Evolutionary conservation across 768 basidiomycete genomes (phyloP), one percentile per base, ranked within the genome.

Genomic region (Grammothele lineata): DNA sequence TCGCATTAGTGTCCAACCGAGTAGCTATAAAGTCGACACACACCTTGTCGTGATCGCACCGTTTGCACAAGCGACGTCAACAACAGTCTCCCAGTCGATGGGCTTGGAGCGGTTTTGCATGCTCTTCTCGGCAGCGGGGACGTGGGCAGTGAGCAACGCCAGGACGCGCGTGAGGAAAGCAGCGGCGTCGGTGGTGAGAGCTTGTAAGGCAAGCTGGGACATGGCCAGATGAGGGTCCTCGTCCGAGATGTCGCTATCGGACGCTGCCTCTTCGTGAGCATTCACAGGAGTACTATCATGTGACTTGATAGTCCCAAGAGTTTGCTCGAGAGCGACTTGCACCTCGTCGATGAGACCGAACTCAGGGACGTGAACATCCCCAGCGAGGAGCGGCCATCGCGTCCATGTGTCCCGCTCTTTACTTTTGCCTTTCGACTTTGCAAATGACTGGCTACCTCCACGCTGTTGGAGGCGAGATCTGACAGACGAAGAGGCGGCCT

Each of bases 341-440:
- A 90, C 71, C 63, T 90, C 88, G 53, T 90, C 87, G 38, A 80
- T 73, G 18, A 91, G 65, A 8, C 66, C 65, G 82, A 83, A 90
- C 64, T 87, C 81, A 1, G 88, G 86, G 8, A 76, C 67, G 19
- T 73, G 68, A 14, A 86, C 74, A 55, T 90, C 85, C 14, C 70
- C 68, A 3, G 70, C 55, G 15, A 80, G 72, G 41, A 89, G 73
- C 1, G 88, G 88, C 88, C 88, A 91, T 6, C 80, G 71, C 0
- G 87, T 87, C 86, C 85, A 89, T 0, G 67, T 68, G 55, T 84
- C 78, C 58, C 59, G 62, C 33, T 27, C 24, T 40, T 54, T 48
- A 18, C n/a, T 35, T 57, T 58, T 55, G 58, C 62, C 55, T 51
- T 57, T 60, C 60, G 50, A 43, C 53, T 25, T 46, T 37, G 36